Evolutionary conservation across 768 basidiomycete genomes (phyloP), one percentile per base, ranked within the genome.

Genomic region (Jaapia argillacea): DNA sequence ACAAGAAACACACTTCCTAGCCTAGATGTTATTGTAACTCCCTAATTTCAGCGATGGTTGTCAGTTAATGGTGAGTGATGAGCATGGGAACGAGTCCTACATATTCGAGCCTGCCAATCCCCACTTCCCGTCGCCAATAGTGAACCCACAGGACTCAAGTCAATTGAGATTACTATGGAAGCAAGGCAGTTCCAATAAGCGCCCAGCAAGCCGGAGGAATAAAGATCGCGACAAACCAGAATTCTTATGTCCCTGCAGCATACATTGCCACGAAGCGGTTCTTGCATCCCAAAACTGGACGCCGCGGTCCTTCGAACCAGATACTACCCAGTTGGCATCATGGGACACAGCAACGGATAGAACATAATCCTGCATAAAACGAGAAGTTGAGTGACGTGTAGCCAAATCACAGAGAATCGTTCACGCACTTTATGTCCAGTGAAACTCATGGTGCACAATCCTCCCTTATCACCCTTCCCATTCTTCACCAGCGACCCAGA

Each of bases 301-400:
- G 1, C 90, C 85, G 10, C 96, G 85, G 59, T 99, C 96, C 66
- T 97, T 97, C 26, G 81, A 83, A 41, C 96, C 94, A 7, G 89
- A 92, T 7, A 96, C 93, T 52, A 98, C 84, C 87, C 91, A 85
- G 51, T 87, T 79, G 3, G 88, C 89, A 61, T 97, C 93, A 49
- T 90, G 85, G 37, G 88, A 90, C 39, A 92, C 87, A 16, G 79
- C 79, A 37, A 82, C 80, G 37, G 75, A 77, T 41, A 85, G 68
- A 46, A 85, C 82, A 46, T 82, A 85, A 58, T 85, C 81, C 77
- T 79, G 51, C 26, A 2, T 14, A 27, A 23, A 38, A 36, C 40
- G 37, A 40, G 49, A 18, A 52, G 45, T 33, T 22, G 21, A 22
- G 41, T 28, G 36, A 45, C 2, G 6, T 5, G n/a, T 42, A 31